Base-by-base conservation (phyloP, 106 monocot species). In the Dioscorea dumetorum region DNA sequence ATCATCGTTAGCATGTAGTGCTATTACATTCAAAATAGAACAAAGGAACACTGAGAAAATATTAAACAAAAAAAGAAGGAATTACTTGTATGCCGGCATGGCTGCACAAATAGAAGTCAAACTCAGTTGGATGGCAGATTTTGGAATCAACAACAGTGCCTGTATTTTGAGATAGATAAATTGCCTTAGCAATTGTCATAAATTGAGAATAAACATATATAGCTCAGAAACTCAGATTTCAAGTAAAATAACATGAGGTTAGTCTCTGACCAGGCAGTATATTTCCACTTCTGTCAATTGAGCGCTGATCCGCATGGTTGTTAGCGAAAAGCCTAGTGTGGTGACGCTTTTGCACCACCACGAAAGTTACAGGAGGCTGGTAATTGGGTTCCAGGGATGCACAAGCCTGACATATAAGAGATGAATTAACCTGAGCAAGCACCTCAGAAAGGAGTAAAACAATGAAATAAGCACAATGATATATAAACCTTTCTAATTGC, bases 321-420 rank as follows among this genome's bases (percentile, higher is more conserved):
- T 90, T 82, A 4, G 97, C 97, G 79, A 99, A 99, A 32, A 99
- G 77, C 13, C 97, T 62, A 0, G 92, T 99, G 57, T 92, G 92
- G 68, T 99, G 97, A 50, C 92, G 86, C 62, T 99, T 92, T 56
- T 99, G 92, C 32, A 99, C 92, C 19, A 99, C 89, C 28, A 99
- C 97, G 71, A 92, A 99, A 18, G 92, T 99, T 12, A 92, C 90
- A 8, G 89, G 89, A 19, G 92, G 97, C 77, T 92, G 92, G 72
- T 99, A 99, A 65, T 92, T 84, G 10, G 84, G 72, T 62, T 99
- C 92, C 11, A 92, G 66, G 1, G 97, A 99, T 5, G 84, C 83
- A 83, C 92, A 92, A 7, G 92, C 95, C 95, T 97, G 61, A 19
- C 33, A 22, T 20, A 60, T 8, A 24, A 54, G 5, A 19, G 54